Conservation (phyloP, 805 yeast species). For the Wickerhamiella azymoides region DNA sequence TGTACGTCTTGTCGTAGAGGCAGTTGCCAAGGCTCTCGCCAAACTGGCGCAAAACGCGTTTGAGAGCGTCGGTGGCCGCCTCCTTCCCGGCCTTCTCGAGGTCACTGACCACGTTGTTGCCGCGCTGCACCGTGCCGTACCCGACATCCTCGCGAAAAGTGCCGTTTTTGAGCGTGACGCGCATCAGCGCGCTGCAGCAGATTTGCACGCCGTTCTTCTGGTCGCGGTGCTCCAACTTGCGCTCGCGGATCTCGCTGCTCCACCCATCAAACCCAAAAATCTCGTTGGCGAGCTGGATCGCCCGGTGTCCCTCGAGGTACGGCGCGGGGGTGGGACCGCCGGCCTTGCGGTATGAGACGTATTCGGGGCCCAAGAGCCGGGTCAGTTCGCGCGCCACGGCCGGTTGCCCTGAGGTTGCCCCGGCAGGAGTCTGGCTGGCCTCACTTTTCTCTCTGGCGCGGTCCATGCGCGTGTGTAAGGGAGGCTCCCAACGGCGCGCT, state of each 20-base stretch:
- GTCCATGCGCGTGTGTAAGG: too few species aligned
- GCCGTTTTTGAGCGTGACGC: slow-evolving; percentile 58
- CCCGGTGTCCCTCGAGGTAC: slow-evolving; percentile 65
- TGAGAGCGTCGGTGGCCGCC: slow-evolving; percentile 61
- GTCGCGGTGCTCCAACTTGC: slow-evolving; percentile 38
- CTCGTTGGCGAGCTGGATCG: slow-evolving; percentile 55
- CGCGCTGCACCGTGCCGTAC: slow-evolving; percentile 31
- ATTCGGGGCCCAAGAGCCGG: slow-evolving; percentile 26
- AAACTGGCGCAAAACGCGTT: slow-evolving; percentile 53
- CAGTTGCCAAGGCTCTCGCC: slow-evolving; percentile 54
- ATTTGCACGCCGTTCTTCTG: slow-evolving; percentile 19
- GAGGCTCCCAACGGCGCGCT: too few species aligned
- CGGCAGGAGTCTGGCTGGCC: too few species aligned
- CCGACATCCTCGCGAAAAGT: slow-evolving; percentile 60
- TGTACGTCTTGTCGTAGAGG: slow-evolving; percentile 40
- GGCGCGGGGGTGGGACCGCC: slow-evolving; percentile 30
- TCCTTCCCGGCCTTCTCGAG: slow-evolving; percentile 68
- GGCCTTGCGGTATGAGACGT: slow-evolving; percentile 40
- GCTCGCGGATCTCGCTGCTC: slow-evolving; percentile 46
- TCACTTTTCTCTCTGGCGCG: too few species aligned
- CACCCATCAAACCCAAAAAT: slow-evolving; percentile 72
- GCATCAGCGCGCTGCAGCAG: slow-evolving; percentile 30
- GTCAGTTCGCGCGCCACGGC: slow-evolving; percentile 14
- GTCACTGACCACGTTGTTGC: slow-evolving; percentile 46
- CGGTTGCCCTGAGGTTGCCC: neutral